Evolutionary conservation across 2,329 filamentous ascomycete species (phyloP).

Genomic region (Microthyrium microscopicum): DNA sequence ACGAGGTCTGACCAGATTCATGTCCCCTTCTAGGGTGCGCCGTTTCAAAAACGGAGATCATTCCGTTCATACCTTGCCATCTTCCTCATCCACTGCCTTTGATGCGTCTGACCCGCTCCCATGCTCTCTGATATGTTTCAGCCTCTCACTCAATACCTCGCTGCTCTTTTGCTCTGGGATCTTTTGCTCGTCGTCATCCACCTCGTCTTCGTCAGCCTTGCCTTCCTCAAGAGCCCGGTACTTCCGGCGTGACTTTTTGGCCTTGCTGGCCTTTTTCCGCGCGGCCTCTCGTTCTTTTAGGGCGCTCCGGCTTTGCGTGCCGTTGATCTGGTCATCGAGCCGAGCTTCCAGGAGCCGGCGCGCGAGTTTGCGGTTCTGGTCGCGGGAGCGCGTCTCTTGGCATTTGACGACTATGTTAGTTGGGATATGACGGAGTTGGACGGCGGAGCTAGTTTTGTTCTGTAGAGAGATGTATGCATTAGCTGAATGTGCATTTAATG

Average conservation of each 20-base stretch:
- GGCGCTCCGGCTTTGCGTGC: slow-evolving; percentile 48
- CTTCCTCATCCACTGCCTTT: too few relatives aligned
- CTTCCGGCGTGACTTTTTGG: slow-evolving; percentile 72
- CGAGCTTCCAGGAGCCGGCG: slow-evolving; percentile 58
- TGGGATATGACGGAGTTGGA: slow-evolving; percentile 78
- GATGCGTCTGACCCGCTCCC: too few relatives aligned
- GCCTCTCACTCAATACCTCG: background rate
- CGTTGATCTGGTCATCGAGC: slow-evolving; percentile 59
- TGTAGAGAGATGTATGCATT: slow-evolving; percentile 10
- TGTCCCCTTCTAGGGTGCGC: too few relatives aligned
- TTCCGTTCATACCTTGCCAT: too few relatives aligned
- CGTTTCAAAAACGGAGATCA: too few relatives aligned
- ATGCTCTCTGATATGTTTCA: background rate
- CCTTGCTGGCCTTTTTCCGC: slow-evolving; percentile 56
- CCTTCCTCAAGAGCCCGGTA: slow-evolving; percentile 46
- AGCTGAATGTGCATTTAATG: background rate
- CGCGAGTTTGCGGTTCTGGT: slow-evolving; percentile 76
- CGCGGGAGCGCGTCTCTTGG: slow-evolving; percentile 74
- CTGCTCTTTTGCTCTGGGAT: slow-evolving; percentile 2
- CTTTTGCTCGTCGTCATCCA: slow-evolving; percentile 14
- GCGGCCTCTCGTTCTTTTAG: slow-evolving; percentile 46
- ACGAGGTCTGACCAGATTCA: too few relatives aligned
- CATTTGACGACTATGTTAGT: slow-evolving; percentile 89
- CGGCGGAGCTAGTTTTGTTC: slow-evolving; percentile 95
- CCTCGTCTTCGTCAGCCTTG: slow-evolving; percentile 15